A percentile compares a stretch with the other conserved stretches of the same genome.
Evolutionary conservation across 1,284 basidiomycete genomes (phyloP).

Genomic region (Thelephora terrestris): DNA sequence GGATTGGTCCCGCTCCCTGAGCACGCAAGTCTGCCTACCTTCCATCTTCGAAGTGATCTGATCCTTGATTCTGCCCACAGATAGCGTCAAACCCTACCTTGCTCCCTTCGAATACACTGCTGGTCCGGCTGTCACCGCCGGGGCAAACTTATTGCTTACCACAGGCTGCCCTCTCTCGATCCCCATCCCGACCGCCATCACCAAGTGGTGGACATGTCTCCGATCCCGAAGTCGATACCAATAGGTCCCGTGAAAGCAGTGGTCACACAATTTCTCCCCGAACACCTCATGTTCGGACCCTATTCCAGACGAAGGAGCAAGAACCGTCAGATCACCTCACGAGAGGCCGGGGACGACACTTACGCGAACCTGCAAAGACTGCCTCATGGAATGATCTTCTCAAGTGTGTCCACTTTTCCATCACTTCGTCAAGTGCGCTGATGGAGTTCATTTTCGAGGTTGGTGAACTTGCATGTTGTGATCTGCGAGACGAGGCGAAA

Average conservation of each 20-base stretch:
- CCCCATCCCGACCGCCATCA: conserved; percentile 39
- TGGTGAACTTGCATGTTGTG: neutral
- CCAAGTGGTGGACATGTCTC: conserved; percentile 51
- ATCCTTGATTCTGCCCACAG: conserved; percentile 20
- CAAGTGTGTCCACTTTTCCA: neutral
- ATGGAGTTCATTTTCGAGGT: neutral
- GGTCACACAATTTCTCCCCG: no score
- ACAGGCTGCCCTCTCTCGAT: conserved; percentile 22
- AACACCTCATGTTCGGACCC: no score
- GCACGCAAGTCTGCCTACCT: conserved; percentile 38
- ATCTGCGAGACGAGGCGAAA: neutral
- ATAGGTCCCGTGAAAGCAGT: neutral
- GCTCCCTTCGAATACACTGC: conserved; percentile 64
- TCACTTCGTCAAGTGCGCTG: neutral
- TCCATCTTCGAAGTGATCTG: conserved; percentile 6
- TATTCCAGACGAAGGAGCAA: neutral
- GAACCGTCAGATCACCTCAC: neutral
- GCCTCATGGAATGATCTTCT: neutral
- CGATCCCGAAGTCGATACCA: conserved; percentile 45
- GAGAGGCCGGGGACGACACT: neutral
- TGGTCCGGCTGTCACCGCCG: conserved; percentile 52
- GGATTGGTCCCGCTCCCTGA: conserved; percentile 52
- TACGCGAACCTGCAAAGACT: neutral
- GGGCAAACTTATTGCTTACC: conserved; percentile 52
- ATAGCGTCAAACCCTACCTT: conserved; percentile 34